Evolutionary conservation across 768 basidiomycete species (phyloP).

Genomic region (Porphyrellus cyaneotinctus): DNA sequence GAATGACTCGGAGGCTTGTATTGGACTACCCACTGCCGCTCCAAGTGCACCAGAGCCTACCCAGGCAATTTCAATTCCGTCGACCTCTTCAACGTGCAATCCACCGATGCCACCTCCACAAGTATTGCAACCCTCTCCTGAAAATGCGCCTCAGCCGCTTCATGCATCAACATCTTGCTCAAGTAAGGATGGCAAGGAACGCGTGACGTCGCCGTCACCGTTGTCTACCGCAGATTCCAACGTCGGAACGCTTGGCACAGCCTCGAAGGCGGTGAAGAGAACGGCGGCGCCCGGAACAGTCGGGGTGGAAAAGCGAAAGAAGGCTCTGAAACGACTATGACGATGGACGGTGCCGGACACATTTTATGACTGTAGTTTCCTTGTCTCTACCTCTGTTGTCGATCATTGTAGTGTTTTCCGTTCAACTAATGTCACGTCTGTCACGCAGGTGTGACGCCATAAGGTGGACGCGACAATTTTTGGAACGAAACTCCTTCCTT

Average conservation of each 20-base stretch:
- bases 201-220: conserved; percentile 65
- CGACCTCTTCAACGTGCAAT: conserved; percentile 39
- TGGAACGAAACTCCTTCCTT: background rate
- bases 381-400: conserved; percentile 6
- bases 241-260: conserved; percentile 39
- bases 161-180: conserved; percentile 32
- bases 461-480: conserved; percentile 16
- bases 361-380: background rate
- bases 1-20: conserved; percentile 19
- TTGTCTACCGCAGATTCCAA: conserved; percentile 71
- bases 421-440: conserved; percentile 6
- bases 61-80: conserved; percentile 38
- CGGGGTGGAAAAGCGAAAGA: conserved; percentile 81
- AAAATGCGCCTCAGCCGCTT: conserved; percentile 41
- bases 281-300: conserved; percentile 50
- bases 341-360: conserved; percentile 2
- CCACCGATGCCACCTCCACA: conserved; percentile 41
- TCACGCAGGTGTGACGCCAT: conserved; percentile 21
- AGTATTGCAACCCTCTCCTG: conserved; percentile 32
- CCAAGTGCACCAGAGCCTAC: conserved; percentile 23
- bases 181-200: conserved; percentile 44
- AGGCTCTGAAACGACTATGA: conserved; percentile 77
- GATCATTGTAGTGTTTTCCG: background rate
- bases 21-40: conserved; percentile 12
- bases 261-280: conserved; percentile 66